Evolutionary conservation across 257 asterid genomes (phyloP), one percentile per base, ranked within the genome.

Genomic region (Thymus quinquecostatus): DNA sequence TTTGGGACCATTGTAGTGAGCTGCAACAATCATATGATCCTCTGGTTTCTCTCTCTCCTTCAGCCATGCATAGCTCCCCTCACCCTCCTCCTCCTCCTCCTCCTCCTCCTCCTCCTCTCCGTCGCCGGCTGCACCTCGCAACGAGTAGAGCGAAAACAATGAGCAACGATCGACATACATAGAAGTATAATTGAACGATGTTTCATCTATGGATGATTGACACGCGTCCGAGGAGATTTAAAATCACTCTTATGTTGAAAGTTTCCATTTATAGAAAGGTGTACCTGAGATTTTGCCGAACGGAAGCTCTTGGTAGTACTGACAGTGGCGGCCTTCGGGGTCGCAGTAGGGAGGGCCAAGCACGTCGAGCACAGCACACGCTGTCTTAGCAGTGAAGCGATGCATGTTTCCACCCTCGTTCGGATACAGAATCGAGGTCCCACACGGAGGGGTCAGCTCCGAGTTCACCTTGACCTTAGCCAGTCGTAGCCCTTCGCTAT

Each of bases 281-380:
- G 21, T 74, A 82, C 86, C 82, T 58, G 76, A 49, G 56, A 79
- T 43, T 10, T 60, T 76, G 71, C 78, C 8, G 8, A 81, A 77
- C 0, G 96, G 97, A 72, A 73, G 78, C 55, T 93, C 97, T 4
- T 41, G 38, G 71, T 86, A 93, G 81, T 84, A 90, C 66, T 91
- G 92, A 64, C 96, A 93, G 64, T 90, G 97, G 30, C 98, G 98
- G 45, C 97, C 98, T 21, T 91, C 91, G 0, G 90, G 84, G 68
- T 90, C 98, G 48, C 81, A 75, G 53, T 93, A 93, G 0, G 98
- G 98, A 8, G 98, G 98, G 57, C 97, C 98, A 1, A 93, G 94
- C 64, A 93, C 98, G 14, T 93, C 98, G 1, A 93, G 88, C 21
- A 93, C 87, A 0, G 98, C 97, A 3, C 98, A 93, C 0, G 97